Evolutionary conservation across 148 eudicot genomes (phyloP), one percentile per base, ranked within the genome.

Genomic region (Salicornia ramosissima): DNA sequence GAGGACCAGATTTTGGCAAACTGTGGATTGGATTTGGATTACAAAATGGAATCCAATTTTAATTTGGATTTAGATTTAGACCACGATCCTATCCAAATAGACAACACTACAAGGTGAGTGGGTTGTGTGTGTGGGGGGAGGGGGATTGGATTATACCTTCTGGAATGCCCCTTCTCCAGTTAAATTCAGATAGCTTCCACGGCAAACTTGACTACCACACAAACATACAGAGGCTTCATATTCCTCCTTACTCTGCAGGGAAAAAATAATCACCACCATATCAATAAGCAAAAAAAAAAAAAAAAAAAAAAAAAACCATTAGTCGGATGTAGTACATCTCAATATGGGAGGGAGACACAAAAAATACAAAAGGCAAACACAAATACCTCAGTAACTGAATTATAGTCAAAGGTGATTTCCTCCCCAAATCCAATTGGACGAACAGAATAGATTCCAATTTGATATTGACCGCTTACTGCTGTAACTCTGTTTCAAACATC

Each of bases 131-230:
- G n/a, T n/a, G n/a, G n/a, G n/a, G n/a, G n/a, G n/a, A n/a, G n/a
- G n/a, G n/a, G n/a, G n/a, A n/a, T n/a, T 36, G 40, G 40, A 36
- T 18, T 28, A 65, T 86, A 93, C 98, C 92, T 90, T 93, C 74
- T 86, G 89, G 76, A 77, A 93, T 61, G 98, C 96, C 70, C 95
- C 96, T 84, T 93, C 96, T 60, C 98, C 98, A 5, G 87, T 87
- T 52, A 93, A 79, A 82, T 90, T 93, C 68, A 93, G 83, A 73
- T 90, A 93, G 85, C 98, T 93, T 72, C 98, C 98, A 76, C 98
- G 98, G 80, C 98, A 93, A 77, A 90, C 95, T 80, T 90, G 96
- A 83, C 93, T 90, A 56, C 98, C 98, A 57, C 98, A 93, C 72
- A 93, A 86, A 80, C 98, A 93, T 74, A 93, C 95, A 43, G 98